Base-by-base conservation (phyloP, 495 filamentous ascomycete genomes). In the Stereocaulon alpinum region DNA sequence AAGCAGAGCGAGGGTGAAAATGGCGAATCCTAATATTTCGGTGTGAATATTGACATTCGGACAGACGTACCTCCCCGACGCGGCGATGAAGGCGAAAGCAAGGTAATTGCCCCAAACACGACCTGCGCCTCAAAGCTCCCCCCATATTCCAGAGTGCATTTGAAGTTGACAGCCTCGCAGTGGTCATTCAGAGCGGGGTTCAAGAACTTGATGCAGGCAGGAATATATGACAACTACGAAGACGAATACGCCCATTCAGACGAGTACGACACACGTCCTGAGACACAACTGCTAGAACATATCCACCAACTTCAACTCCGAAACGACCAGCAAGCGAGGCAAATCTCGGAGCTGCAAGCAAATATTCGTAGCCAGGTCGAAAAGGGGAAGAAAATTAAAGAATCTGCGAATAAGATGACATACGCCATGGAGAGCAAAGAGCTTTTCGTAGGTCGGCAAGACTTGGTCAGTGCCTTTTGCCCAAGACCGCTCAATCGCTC, bases 371-470 rank as follows among this genome's bases (percentile, higher is more conserved):
- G 37, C 20, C 62, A 58, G 43, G 24, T 49, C 27, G 42, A 64
- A 30, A 49, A 56, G 4, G 42, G 37, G 29, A 58, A 57, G 17
- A 53, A 50, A 15, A 59, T 64, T 14, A 67, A 62, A 42, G 20
- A 48, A 40, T 65, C 59, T 12, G 63, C 59, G 6, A 44, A 60
- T 30, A 53, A 56, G 34, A 57, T 65, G 59, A 14, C 51, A 7
- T 48, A 44, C n/a, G 50, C 60, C 10, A 61, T 67, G 63, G 63
- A 67, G n/a, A 65, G 41, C 22, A 67, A 65, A 55, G 63, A 67
- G 40, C 48, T 67, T 14, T 61, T 55, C 10, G 27, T 67, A n/a
- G 63, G 65, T 20, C 42, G 51, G 37, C 65, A 62, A 48, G 47
- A 67, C 63, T 2, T 67, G 65, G 63, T 67, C 63, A 12, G 32